Conservation (phyloP, 495 filamentous ascomycete genomes). For the Penicillium fimorum region DNA sequence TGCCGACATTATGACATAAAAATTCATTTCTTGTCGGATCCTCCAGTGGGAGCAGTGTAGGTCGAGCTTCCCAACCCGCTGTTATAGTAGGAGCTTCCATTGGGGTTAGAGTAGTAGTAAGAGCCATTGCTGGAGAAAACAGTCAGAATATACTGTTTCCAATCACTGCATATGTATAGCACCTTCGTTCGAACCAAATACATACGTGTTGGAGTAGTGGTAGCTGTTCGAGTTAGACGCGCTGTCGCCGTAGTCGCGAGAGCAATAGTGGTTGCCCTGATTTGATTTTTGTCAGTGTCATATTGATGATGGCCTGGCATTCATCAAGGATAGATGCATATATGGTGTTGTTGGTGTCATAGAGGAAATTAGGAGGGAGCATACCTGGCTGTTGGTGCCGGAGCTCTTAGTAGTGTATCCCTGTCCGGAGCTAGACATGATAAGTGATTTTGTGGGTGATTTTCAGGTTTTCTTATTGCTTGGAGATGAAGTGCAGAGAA, state of each 20-base stretch:
- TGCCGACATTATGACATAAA: not conserved
- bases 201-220: constrained; percentile 51
- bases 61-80: constrained; percentile 38
- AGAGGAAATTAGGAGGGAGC: not conserved
- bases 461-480: not conserved
- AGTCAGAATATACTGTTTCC: not conserved
- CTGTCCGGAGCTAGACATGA: constrained; percentile 31
- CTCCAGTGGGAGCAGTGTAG: constrained; percentile 33
- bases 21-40: constrained; percentile 19
- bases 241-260: constrained; percentile 46
- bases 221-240: constrained; percentile 46
- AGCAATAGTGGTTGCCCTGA: constrained; percentile 53
- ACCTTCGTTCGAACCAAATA: not conserved
- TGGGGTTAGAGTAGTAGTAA: constrained; percentile 54
- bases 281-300: not conserved
- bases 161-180: not conserved
- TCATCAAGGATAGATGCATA: not conserved
- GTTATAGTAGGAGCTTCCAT: constrained; percentile 53
- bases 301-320: not conserved
- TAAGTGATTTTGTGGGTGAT: not conserved
- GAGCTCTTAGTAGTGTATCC: constrained; percentile 40
- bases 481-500: not conserved
- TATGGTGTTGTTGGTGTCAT: not conserved
- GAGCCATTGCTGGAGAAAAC: constrained; percentile 39
- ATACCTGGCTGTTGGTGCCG: constrained; percentile 50